phyloP scores from a whole-genome alignment of 768 basidiomycete genomes.

The Pleurotus eryngii region DNA sequence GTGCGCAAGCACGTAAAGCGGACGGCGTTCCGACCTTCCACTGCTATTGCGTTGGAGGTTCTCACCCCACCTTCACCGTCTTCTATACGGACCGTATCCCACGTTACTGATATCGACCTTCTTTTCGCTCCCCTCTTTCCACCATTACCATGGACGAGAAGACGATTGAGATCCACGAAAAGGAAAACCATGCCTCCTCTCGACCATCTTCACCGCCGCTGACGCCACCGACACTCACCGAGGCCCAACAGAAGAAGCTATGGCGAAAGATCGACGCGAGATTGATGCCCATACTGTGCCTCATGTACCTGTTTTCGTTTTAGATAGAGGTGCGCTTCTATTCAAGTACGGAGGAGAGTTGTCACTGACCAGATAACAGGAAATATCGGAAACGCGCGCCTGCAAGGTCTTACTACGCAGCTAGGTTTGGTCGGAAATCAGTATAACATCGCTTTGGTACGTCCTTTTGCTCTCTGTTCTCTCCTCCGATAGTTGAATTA shows the following conservation, averaged over 20 bases:
- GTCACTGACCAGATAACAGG: neutral
- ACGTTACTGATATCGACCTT: no score
- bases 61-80: no score
- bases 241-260: slow-evolving; percentile 47
- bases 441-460: slow-evolving; percentile 66
- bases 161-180: no score
- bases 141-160: no score
- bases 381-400: slow-evolving; percentile 55
- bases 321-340: slow-evolving; percentile 51
- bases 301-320: slow-evolving; percentile 64
- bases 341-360: neutral
- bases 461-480: slow-evolving; percentile 10
- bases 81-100: no score
- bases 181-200: no score
- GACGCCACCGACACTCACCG: slow-evolving; percentile 41
- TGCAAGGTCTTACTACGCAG: slow-evolving; percentile 58
- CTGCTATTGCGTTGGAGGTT: no score
- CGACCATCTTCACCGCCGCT: slow-evolving; percentile 28
- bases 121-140: no score
- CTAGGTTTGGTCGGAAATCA: slow-evolving; percentile 53
- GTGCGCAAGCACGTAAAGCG: no score
- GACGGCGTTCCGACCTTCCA: no score
- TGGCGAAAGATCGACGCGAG: slow-evolving; percentile 58
- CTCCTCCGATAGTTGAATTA: neutral
- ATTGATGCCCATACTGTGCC: slow-evolving; percentile 53